phyloP scores from a whole-genome alignment of 805 yeast genomes.

The Scheffersomyces ergatensis region DNA sequence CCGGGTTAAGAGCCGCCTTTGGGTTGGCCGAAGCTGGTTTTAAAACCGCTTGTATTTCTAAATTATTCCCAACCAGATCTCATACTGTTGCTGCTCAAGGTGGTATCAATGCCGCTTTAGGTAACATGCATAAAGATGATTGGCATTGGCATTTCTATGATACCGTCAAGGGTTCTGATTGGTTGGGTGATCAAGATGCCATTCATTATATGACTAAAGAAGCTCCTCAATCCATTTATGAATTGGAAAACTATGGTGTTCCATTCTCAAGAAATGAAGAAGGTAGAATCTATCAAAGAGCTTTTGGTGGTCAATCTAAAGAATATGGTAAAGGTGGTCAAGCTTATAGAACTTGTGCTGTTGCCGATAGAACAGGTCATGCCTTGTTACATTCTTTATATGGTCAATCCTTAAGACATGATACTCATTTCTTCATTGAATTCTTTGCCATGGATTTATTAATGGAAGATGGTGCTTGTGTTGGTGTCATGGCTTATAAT shows the following conservation, averaged over 20 bases:
- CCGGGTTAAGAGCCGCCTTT: conserved; percentile 97
- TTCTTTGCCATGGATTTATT: conserved; percentile 92
- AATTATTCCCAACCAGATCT: conserved; percentile 96
- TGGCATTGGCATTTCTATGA: conserved; percentile 99
- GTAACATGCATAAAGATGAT: conserved; percentile 97
- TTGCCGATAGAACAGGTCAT: conserved; percentile 98
- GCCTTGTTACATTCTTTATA: conserved; percentile 92
- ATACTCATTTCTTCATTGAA: conserved; percentile 97
- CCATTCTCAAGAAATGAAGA: conserved; percentile 97
- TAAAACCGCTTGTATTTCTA: conserved; percentile 96
- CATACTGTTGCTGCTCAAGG: conserved; percentile 99
- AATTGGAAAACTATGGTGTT: conserved; percentile 96
- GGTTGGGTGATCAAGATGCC: conserved; percentile 99
- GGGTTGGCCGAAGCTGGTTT: conserved; percentile 96
- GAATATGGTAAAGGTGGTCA: conserved; percentile 98
- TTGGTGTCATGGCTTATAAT: conserved; percentile 96
- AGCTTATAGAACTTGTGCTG: conserved; percentile 99
- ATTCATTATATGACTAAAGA: conserved; percentile 98
- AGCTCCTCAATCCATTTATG: conserved; percentile 94
- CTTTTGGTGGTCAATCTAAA: conserved; percentile 96
- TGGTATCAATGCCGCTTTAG: conserved; percentile 98
- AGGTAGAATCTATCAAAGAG: conserved; percentile 97
- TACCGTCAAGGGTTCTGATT: conserved; percentile 98
- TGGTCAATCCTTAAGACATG: conserved; percentile 94
- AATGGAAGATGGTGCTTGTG: conserved; percentile 94